A percentile compares a stretch with the other conserved stretches of the same genome.
Conservation (phyloP, 2,329 filamentous ascomycete genomes). For the Hypocrella siamensis region DNA sequence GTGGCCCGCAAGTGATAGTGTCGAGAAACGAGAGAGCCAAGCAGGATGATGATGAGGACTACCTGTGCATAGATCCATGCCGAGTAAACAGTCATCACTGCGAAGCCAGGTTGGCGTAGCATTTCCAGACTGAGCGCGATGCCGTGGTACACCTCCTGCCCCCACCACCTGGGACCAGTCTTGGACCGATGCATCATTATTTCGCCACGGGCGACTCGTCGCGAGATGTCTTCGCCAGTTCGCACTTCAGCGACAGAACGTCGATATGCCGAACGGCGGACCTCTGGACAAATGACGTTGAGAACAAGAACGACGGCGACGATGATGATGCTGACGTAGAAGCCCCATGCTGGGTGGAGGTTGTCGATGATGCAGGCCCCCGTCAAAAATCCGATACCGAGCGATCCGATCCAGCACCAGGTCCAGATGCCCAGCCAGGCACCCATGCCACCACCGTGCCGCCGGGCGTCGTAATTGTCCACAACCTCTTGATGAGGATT, state of each 20-base stretch:
- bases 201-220: slow-evolving; percentile 53
- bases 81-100: slow-evolving; percentile 55
- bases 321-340: slow-evolving; percentile 57
- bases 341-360: slow-evolving; percentile 54
- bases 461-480: slow-evolving; percentile 49
- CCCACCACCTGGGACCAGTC: slow-evolving; percentile 62
- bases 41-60: slow-evolving; percentile 54
- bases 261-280: slow-evolving; percentile 52
- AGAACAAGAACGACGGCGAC: slow-evolving; percentile 49
- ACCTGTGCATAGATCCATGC: slow-evolving; percentile 69
- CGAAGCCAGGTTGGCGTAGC: slow-evolving; percentile 58
- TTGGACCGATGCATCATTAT: slow-evolving; percentile 61
- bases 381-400: slow-evolving; percentile 55
- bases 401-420: slow-evolving; percentile 59
- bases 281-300: slow-evolving; percentile 58
- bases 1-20: slow-evolving; percentile 49
- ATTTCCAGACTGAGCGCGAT: slow-evolving; percentile 51
- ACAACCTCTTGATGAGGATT: slow-evolving; percentile 60
- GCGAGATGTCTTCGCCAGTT: slow-evolving; percentile 32
- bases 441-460: slow-evolving; percentile 64
- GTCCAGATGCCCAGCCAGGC: slow-evolving; percentile 69
- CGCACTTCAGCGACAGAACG: slow-evolving; percentile 52
- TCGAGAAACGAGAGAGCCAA: slow-evolving; percentile 56
- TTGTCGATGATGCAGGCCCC: slow-evolving; percentile 54
- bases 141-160: slow-evolving; percentile 59